Conservation (phyloP, 2,329 filamentous ascomycete species). For the Rhynchosporium agropyri region DNA sequence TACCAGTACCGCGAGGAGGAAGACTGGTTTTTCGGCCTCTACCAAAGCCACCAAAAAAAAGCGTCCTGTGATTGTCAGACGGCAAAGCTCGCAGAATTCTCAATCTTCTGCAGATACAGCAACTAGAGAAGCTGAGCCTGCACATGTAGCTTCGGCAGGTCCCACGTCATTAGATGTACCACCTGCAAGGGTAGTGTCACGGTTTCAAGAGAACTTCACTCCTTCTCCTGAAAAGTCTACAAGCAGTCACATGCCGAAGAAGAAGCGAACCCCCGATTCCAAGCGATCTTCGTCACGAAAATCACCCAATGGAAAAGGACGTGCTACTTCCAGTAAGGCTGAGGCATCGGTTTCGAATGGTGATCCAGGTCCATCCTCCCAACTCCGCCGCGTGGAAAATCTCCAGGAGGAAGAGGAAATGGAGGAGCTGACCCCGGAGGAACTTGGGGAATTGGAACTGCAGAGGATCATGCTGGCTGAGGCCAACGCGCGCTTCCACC, state of each 20-base stretch:
- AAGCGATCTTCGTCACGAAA: slow-evolving; percentile 22
- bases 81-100: slow-evolving; percentile 50
- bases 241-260: slow-evolving; percentile 18
- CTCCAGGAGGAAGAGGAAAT: slow-evolving; percentile 5
- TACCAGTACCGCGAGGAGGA: slow-evolving; percentile 41
- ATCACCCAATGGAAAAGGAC: slow-evolving; percentile 2
- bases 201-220: slow-evolving; percentile 35
- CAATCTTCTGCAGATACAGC: slow-evolving; percentile 32
- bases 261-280: slow-evolving; percentile 19
- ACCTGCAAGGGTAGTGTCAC: slow-evolving; percentile 23
- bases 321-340: slow-evolving; percentile 3
- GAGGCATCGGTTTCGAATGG: slow-evolving; percentile 10
- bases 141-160: slow-evolving; percentile 21
- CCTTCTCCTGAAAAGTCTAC: slow-evolving; percentile 17
- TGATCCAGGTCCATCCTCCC: slow-evolving; percentile 29
- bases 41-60: slow-evolving; percentile 51
- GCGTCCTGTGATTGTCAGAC: slow-evolving; percentile 50
- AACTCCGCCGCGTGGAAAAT: slow-evolving; percentile 26
- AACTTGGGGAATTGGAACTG: slow-evolving; percentile 30
- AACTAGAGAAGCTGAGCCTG: slow-evolving; percentile 20
- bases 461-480: slow-evolving; percentile 28
- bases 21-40: slow-evolving; percentile 47
- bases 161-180: slow-evolving; percentile 25
- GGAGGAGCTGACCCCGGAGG: slow-evolving; percentile 15
- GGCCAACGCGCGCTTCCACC: slow-evolving; percentile 24